phyloP scores from a whole-genome alignment of 2,329 filamentous ascomycete genomes.

The Penicillium griseofulvum region DNA sequence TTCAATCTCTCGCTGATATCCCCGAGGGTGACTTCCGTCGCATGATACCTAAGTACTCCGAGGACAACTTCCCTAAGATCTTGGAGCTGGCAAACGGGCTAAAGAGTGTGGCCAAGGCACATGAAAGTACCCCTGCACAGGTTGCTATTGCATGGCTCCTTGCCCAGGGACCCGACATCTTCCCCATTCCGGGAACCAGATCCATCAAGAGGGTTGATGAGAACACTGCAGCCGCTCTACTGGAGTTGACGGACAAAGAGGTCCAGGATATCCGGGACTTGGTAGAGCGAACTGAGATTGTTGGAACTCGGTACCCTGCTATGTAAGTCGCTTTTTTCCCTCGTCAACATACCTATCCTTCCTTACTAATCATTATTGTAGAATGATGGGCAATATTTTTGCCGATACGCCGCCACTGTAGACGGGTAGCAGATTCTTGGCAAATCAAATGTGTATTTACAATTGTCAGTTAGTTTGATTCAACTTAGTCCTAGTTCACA shows the following conservation, averaged over 20 bases:
- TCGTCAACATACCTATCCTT: neutral
- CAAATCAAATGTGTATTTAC: neutral
- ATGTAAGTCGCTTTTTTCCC: constrained; percentile 4
- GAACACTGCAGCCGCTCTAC: constrained; percentile 14
- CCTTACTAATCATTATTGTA: neutral
- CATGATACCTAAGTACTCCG: constrained; percentile 48
- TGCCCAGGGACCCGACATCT: constrained; percentile 49
- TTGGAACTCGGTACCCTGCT: constrained; percentile 21
- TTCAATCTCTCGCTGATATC: constrained; percentile 49
- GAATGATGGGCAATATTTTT: neutral
- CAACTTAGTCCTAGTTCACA: neutral
- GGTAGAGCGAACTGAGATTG: constrained; percentile 16
- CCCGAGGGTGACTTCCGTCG: constrained; percentile 49
- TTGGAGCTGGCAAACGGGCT: constrained; percentile 52
- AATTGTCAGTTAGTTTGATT: neutral
- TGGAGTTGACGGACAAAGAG: constrained; percentile 21
- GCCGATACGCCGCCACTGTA: neutral
- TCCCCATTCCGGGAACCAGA: constrained; percentile 31
- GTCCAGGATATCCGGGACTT: constrained; percentile 18
- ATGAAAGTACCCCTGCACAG: constrained; percentile 57
- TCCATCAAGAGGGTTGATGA: constrained; percentile 22
- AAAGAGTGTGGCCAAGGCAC: constrained; percentile 50
- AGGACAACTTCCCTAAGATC: constrained; percentile 56
- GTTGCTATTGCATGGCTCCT: constrained; percentile 64
- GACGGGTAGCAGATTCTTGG: neutral